Conservation (phyloP, 2,329 filamentous ascomycete species). For the Penicillium crustosum region DNA sequence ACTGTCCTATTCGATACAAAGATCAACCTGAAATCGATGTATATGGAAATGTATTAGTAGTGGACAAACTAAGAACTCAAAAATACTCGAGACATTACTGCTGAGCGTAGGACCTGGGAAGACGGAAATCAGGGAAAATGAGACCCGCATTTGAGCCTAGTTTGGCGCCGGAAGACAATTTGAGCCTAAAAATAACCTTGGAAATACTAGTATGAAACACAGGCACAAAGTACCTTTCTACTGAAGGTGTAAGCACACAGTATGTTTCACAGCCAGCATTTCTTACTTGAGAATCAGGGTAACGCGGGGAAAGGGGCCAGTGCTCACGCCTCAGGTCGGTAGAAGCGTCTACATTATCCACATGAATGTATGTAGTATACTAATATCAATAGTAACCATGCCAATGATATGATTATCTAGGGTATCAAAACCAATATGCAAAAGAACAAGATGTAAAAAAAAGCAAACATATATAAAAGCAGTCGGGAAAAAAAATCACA, state of each 20-base stretch:
- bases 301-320: conserved; percentile 14
- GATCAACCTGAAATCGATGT: not conserved
- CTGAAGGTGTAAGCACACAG: not conserved
- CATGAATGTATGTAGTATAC: not conserved
- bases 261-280: not conserved
- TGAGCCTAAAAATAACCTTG: not conserved
- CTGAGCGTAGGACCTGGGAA: not conserved
- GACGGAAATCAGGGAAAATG: not conserved
- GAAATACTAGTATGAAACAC: not conserved
- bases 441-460: not conserved
- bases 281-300: not conserved
- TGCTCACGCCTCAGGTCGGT: conserved; percentile 1
- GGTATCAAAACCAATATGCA: conserved; percentile 10
- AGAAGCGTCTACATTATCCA: not conserved
- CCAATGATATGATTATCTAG: conserved; percentile 11
- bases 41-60: not conserved
- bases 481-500: not conserved
- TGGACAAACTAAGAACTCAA: not conserved
- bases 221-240: not conserved
- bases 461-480: conserved; percentile 4
- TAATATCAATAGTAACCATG: conserved; percentile 4
- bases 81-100: not conserved
- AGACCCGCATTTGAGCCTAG: not conserved
- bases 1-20: not conserved
- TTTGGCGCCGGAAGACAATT: not conserved